Evolutionary conservation across 352 stramenopile genomes (phyloP).

Genomic region (Aphanomyces astaci): DNA sequence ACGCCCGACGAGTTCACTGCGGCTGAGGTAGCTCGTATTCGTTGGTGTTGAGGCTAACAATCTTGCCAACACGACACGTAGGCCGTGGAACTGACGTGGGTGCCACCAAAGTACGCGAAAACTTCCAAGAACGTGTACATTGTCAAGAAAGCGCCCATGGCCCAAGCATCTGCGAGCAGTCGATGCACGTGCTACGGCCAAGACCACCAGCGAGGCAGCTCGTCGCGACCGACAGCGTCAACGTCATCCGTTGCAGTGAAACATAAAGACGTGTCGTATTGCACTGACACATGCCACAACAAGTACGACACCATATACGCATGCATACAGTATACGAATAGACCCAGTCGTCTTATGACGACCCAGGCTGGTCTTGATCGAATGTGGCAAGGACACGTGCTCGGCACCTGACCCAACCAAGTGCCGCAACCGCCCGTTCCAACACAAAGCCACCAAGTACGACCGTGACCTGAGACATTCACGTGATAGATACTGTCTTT

Average conservation of each 20-base stretch:
- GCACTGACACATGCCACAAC: slow-evolving; percentile 70
- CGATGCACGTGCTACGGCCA: slow-evolving; percentile 69
- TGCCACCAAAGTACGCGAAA: slow-evolving; percentile 51
- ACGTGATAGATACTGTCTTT: not conserved
- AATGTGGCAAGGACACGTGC: slow-evolving; percentile 68
- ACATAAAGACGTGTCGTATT: slow-evolving; percentile 30
- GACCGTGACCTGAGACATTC: not conserved
- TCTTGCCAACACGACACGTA: not conserved
- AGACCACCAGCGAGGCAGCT: slow-evolving; percentile 34
- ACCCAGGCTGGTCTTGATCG: slow-evolving; percentile 78
- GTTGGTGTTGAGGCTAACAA: not conserved
- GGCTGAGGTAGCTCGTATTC: not conserved
- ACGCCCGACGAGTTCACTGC: slow-evolving; percentile 29
- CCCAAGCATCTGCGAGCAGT: slow-evolving; percentile 45
- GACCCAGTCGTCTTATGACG: too few relatives aligned
- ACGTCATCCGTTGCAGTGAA: not conserved
- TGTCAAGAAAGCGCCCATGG: slow-evolving; percentile 44
- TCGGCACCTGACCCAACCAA: slow-evolving; percentile 54
- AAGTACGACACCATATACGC: slow-evolving; percentile 14
- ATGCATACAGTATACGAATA: too few relatives aligned
- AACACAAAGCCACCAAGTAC: slow-evolving; percentile 53
- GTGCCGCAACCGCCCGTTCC: slow-evolving; percentile 70
- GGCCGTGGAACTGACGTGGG: slow-evolving; percentile 31
- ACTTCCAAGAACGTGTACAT: slow-evolving; percentile 71
- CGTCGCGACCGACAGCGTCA: slow-evolving; percentile 25